phyloP scores from a whole-genome alignment of 1,284 basidiomycete genomes.

The Schizophyllum amplum region DNA sequence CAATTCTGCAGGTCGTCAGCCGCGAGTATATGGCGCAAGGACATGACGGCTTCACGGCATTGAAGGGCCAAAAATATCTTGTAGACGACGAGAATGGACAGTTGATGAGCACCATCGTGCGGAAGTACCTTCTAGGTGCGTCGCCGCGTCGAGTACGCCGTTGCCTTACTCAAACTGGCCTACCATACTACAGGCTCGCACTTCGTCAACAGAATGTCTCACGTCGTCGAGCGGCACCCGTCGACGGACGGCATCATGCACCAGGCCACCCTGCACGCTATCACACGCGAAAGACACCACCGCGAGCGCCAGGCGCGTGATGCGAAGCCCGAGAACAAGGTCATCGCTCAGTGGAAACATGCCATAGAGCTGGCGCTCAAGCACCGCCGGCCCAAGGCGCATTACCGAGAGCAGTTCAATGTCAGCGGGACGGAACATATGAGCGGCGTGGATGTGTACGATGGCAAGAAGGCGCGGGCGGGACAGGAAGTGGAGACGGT shows the following conservation, averaged over 20 bases:
- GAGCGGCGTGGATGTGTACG: slow-evolving; percentile 65
- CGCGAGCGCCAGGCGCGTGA: slow-evolving; percentile 17
- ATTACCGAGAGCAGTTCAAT: slow-evolving; percentile 54
- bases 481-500: slow-evolving; percentile 21
- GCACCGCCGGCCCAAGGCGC: slow-evolving; percentile 38
- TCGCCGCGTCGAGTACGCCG: neutral
- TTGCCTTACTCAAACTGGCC: neutral
- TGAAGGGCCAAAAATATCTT: slow-evolving; percentile 63
- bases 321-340: slow-evolving; percentile 10
- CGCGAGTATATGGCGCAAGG: slow-evolving; percentile 71
- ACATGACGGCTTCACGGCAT: slow-evolving; percentile 73
- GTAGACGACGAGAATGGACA: slow-evolving; percentile 84
- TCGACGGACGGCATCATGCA: slow-evolving; percentile 12
- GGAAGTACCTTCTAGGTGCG: slow-evolving; percentile 81
- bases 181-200: slow-evolving; percentile 38
- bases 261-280: slow-evolving; percentile 30
- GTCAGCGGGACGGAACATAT: slow-evolving; percentile 68
- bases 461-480: slow-evolving; percentile 42
- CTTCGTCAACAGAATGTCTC: slow-evolving; percentile 56
- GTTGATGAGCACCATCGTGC: slow-evolving; percentile 74
- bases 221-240: slow-evolving; percentile 19
- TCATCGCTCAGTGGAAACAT: slow-evolving; percentile 41
- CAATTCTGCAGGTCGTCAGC: slow-evolving; percentile 31
- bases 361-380: slow-evolving; percentile 36
- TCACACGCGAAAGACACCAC: slow-evolving; percentile 33